Evolutionary conservation across 2,329 filamentous ascomycete genomes (phyloP), one percentile per base, ranked within the genome.

Genomic region (Colletotrichum karsti): DNA sequence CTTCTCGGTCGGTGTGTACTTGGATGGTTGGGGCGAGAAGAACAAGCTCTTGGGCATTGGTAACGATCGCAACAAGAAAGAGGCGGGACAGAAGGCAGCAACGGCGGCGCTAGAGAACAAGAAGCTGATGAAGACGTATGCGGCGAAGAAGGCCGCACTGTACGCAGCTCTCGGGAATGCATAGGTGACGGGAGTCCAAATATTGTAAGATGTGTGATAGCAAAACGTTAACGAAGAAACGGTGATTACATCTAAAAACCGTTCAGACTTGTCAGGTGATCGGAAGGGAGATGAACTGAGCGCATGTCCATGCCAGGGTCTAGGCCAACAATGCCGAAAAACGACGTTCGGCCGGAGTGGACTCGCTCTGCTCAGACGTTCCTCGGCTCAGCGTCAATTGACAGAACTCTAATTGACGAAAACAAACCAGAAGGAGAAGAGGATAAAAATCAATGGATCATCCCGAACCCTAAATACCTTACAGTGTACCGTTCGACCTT

Each of bases 81-180:
- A 93, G 63, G 93, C 92, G 1, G 90, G 90, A 0, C 82, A 87
- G 13, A 90, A 87, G 71, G 92, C 92, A 1, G 93, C 93, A 1
- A 78, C 82, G 44, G 82, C 83, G 71, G 91, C 91, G 1, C 73
- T 95, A 75, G 81, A 85, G 44, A 90, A 93, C 74, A 91, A 90
- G 76, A 91, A 90, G 73, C 72, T 92, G 70, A 87, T 90, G 53
- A 84, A 83, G 69, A 74, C 78, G 24, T 85, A 85, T 41, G 73
- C 77, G 22, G 79, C 82, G 22, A 86, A 85, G 74, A 90, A 86
- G 77, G 76, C 75, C 64, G 82, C 79, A 0, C 82, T 81, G 55
- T 33, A 79, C 48, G 80, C 50, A 35, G 69, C 69, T 10, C 50
- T 53, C 5, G 63, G 22, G 4, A 59, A 66, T 18, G 24, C 50